Evolutionary conservation across 768 basidiomycete species (phyloP).

Genomic region (Coprinopsis strossmayeri): DNA sequence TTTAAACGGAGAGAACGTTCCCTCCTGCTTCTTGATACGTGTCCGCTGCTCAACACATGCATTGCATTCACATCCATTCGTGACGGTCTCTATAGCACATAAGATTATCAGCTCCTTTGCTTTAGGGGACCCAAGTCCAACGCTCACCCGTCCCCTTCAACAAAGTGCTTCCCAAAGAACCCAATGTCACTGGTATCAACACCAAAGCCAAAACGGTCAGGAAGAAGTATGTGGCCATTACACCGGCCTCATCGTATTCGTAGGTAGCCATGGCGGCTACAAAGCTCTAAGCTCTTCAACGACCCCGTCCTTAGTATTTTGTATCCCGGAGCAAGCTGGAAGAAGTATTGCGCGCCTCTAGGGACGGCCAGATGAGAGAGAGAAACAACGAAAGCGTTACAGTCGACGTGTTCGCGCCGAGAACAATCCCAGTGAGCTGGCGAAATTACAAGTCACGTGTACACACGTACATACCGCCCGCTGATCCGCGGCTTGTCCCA

Average conservation of each 20-base stretch:
- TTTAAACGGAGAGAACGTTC: conserved; percentile 41
- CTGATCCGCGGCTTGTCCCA: not conserved
- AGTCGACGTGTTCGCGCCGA: conserved; percentile 4
- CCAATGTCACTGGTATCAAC: conserved; percentile 71
- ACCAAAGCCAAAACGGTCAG: conserved; percentile 84
- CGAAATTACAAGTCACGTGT: conserved; percentile 1
- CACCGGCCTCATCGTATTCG: conserved; percentile 80
- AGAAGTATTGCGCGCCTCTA: conserved; percentile 21
- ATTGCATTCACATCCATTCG: conserved; percentile 53
- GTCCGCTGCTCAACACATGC: conserved; percentile 53
- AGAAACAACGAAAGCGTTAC: conserved; percentile 59
- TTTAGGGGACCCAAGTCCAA: too few species aligned
- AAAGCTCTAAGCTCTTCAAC: not conserved
- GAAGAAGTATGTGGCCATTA: conserved; percentile 86
- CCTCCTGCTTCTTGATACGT: conserved; percentile 32
- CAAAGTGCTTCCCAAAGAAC: conserved; percentile 35
- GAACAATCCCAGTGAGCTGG: not conserved
- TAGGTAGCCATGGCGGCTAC: conserved; percentile 62
- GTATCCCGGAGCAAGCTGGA: not conserved
- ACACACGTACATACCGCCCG: not conserved
- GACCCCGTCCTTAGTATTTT: not conserved
- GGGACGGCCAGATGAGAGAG: conserved; percentile 62
- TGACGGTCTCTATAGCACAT: conserved; percentile 22
- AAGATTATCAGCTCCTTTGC: too few species aligned
- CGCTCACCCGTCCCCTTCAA: too few species aligned